Base-by-base conservation (phyloP, 371 early-diverging fungal species). In the Umbelopsis sp. region DNA sequence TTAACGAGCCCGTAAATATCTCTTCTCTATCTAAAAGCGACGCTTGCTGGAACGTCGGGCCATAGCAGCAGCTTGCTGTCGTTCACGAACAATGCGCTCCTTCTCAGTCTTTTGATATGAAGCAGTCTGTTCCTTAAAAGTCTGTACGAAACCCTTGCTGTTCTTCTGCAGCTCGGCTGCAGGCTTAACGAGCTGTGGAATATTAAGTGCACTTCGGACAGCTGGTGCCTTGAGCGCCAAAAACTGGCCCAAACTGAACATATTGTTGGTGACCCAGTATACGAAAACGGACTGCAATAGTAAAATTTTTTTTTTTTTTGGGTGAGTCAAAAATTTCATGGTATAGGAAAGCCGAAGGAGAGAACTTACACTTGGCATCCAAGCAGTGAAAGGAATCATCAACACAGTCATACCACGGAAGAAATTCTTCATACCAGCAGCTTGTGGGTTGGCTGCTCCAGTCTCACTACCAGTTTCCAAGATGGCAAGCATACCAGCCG, bases 211-310 rank as follows among this genome's bases (percentile, higher is more conserved):
- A 14, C 68, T 74, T 65, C 93, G 88, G 25, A 95, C 79, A 16
- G 76, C 29, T 11, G 89, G 86, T 32, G 79, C 72, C 74, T 85
- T 87, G 57, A 95, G 78, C 25, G 89, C 75, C 41, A 87, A 69
- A 63, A 91, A 84, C 79, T 94, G 96, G 20, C 76, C 73, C 20
- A 92, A 80, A 5, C 94, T 92, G 72, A 90, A 86, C 5, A 82
- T 16, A 76, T 93, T 94, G 66, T 91, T 91, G 20, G 91, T 85
- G 62, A 93, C 76, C 94, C 95, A 96, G 78, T 95, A 96, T 38
- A 94, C 82, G 80, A 95, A 94, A 22, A 97, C 86, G 24, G 85
- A 88, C 91, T 92, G 68, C 29, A 29, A 29, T 57, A 64, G 41
- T 7, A 12, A 12, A 38, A 65, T n/a, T 48, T 16, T 48, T 48